A percentile compares a stretch with the other conserved stretches of the same genome.
Evolutionary conservation across 805 yeast genomes (phyloP).

Genomic region (Metschnikowia matae): DNA sequence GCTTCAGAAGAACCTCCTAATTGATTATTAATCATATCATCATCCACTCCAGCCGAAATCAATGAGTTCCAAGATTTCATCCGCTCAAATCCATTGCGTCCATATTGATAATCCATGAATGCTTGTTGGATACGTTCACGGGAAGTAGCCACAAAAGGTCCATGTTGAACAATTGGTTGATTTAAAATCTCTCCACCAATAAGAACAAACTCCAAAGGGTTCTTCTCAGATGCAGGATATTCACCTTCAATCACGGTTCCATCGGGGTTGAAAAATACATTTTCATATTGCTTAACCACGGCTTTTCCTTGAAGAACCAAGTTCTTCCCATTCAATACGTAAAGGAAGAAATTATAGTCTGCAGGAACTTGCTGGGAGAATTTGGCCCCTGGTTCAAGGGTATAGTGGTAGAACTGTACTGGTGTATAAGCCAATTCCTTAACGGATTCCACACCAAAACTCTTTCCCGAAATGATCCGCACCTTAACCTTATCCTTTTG

Average conservation of each 20-base stretch:
- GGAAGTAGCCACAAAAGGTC: constrained; percentile 83
- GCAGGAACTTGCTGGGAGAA: constrained; percentile 57
- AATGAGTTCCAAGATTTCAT: constrained; percentile 56
- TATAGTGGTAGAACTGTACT: constrained; percentile 62
- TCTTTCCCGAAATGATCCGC: constrained; percentile 71
- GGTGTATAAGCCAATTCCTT: constrained; percentile 81
- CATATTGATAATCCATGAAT: constrained; percentile 65
- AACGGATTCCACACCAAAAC: constrained; percentile 71
- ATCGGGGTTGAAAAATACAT: constrained; percentile 63
- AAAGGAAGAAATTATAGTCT: constrained; percentile 66
- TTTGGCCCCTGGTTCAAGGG: constrained; percentile 59
- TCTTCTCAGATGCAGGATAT: constrained; percentile 29
- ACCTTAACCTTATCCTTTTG: constrained; percentile 59
- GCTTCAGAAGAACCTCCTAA: constrained; percentile 31
- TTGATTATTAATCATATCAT: constrained; percentile 39
- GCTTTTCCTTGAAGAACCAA: constrained; percentile 43
- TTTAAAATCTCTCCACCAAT: constrained; percentile 72
- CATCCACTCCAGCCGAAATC: constrained; percentile 40
- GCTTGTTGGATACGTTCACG: constrained; percentile 65
- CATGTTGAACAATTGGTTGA: constrained; percentile 79
- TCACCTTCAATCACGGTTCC: constrained; percentile 60
- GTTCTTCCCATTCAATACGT: constrained; percentile 57
- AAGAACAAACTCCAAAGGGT: constrained; percentile 57
- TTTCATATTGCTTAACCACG: constrained; percentile 38
- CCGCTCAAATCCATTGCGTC: constrained; percentile 65